Evolutionary conservation across 2,329 filamentous ascomycete genomes (phyloP).

Genomic region (Penicillium brasilianum): DNA sequence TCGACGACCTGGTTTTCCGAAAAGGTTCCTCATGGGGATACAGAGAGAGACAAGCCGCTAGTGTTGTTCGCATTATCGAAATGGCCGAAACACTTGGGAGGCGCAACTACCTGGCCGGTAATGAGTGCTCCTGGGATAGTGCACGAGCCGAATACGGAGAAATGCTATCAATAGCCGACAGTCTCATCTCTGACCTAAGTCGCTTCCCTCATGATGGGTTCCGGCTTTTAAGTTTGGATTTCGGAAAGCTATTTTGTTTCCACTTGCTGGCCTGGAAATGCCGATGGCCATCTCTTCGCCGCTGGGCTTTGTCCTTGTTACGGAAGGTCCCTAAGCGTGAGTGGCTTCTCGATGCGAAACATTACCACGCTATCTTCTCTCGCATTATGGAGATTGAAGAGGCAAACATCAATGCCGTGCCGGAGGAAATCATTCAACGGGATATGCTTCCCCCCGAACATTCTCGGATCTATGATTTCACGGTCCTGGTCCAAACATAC

Average conservation of each 20-base stretch:
- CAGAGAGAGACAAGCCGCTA: slow-evolving; percentile 13
- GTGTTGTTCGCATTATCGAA: slow-evolving; percentile 21
- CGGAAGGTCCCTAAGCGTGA: slow-evolving; percentile 21
- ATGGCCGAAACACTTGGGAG: slow-evolving; percentile 11
- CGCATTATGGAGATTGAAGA: slow-evolving; percentile 28
- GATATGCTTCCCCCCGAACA: slow-evolving; percentile 16
- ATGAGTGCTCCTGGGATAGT: slow-evolving; percentile 22
- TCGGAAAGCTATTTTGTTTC: slow-evolving; percentile 25
- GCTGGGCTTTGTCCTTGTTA: slow-evolving; percentile 22
- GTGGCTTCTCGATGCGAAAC: slow-evolving; percentile 19
- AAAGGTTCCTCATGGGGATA: slow-evolving; percentile 11
- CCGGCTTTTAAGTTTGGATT: slow-evolving; percentile 23
- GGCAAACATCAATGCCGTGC: background rate
- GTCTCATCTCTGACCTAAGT: slow-evolving; percentile 10
- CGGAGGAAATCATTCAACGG: background rate
- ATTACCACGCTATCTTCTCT: slow-evolving; percentile 26
- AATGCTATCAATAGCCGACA: slow-evolving; percentile 12
- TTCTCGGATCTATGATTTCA: slow-evolving; percentile 23
- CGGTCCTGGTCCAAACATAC: background rate
- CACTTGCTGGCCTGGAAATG: slow-evolving; percentile 31
- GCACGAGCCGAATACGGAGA: slow-evolving; percentile 17
- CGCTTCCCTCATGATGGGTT: slow-evolving; percentile 18
- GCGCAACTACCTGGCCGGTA: slow-evolving; percentile 11
- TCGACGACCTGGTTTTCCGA: slow-evolving; percentile 18
- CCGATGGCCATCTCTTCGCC: slow-evolving; percentile 28